Conservation (phyloP, 2,329 filamentous ascomycete species). For the Zymoseptoria pseudotritici region DNA sequence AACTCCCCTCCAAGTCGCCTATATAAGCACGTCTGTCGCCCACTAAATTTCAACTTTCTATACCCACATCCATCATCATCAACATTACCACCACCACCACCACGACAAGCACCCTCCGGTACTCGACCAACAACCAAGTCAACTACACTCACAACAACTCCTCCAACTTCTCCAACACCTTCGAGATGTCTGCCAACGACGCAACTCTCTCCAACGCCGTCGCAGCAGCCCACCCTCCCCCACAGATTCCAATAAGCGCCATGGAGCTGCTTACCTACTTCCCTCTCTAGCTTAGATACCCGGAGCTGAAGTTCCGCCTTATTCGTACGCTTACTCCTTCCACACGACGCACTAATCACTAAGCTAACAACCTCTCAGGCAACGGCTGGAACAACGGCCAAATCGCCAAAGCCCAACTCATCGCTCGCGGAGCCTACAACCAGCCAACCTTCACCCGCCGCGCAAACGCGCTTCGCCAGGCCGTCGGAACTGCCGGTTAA, state of each 20-base stretch:
- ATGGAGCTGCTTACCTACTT: slow-evolving; percentile 11
- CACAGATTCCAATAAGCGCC: slow-evolving; percentile 1
- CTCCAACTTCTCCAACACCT: neutral
- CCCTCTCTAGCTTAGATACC: slow-evolving; percentile 8
- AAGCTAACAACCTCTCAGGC: neutral
- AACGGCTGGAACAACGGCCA: slow-evolving; percentile 5
- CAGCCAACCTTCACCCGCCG: neutral
- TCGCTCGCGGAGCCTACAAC: slow-evolving; percentile 2
- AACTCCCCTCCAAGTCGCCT: neutral
- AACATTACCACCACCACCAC: neutral
- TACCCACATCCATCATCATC: neutral
- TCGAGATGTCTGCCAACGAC: neutral
- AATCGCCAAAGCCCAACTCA: slow-evolving; percentile 9
- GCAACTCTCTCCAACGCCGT: neutral
- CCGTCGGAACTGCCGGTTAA: neutral
- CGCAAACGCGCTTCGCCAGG: neutral
- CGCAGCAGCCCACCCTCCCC: neutral
- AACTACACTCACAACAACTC: neutral
- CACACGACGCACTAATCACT: neutral
- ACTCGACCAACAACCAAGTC: neutral
- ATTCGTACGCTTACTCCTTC: neutral
- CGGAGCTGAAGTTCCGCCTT: slow-evolving; percentile 7
- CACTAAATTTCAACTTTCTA: neutral
- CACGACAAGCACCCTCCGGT: neutral
- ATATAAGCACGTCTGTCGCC: neutral